phyloP scores from a whole-genome alignment of 106 monocot species.

The Phalaenopsis aphrodite region DNA sequence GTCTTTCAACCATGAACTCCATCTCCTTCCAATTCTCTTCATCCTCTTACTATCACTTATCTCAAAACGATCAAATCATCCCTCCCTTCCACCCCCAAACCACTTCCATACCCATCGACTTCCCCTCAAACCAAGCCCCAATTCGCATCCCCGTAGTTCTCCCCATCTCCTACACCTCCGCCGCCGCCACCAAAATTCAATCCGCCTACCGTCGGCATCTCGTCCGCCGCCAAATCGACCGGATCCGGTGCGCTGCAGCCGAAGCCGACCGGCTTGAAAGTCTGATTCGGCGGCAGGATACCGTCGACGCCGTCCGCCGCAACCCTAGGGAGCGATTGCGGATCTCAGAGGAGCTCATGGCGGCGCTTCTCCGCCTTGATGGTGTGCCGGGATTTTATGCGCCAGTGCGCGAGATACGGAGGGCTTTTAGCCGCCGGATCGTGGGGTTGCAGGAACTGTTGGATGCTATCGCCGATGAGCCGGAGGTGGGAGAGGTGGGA shows the following conservation, averaged over 20 bases:
- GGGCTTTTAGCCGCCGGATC: conserved; percentile 47
- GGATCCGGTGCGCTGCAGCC: conserved; percentile 23
- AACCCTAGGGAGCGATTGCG: conserved; percentile 40
- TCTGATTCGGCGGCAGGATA: conserved; percentile 54
- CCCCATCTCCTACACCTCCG: conserved; percentile 13
- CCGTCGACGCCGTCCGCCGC: conserved; percentile 44
- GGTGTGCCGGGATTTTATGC: conserved; percentile 47
- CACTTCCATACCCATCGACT: conserved; percentile 24
- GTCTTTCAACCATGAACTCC: neutral
- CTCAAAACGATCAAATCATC: neutral
- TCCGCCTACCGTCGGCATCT: conserved; percentile 44
- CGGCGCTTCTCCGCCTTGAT: conserved; percentile 43
- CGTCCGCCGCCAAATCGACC: conserved; percentile 21
- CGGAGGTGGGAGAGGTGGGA: neutral
- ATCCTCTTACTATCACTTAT: neutral
- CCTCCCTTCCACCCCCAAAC: conserved; percentile 4
- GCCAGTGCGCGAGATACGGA: conserved; percentile 49
- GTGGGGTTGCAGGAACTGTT: conserved; percentile 59
- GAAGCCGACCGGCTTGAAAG: conserved; percentile 29
- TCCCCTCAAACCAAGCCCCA: conserved; percentile 10
- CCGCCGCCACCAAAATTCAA: conserved; percentile 53
- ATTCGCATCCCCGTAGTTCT: conserved; percentile 24
- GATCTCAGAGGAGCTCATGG: conserved; percentile 59
- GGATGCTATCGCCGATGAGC: conserved; percentile 37
- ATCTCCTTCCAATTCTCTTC: neutral